Base-by-base conservation (phyloP, 2,329 filamentous ascomycete species). In the Xylaria sp. region DNA sequence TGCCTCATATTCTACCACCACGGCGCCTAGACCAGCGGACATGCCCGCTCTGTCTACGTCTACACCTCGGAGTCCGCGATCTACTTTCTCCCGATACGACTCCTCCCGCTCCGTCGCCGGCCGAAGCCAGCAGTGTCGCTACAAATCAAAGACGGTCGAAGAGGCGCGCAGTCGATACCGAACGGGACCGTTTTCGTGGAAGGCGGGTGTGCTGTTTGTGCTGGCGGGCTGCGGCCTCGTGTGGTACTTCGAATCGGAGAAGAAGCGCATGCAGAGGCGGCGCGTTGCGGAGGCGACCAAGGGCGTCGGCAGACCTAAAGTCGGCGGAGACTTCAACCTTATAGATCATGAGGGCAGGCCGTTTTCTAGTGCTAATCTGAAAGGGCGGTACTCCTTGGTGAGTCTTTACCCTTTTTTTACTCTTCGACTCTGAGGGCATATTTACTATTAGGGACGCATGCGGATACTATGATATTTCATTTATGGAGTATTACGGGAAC, bases 201-300 rank as follows among this genome's bases (percentile, higher is more conserved):
- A 94, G 82, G 92, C 95, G 39, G 95, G 94, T 20, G 75, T 94
- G 60, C 86, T 99, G 72, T 98, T 99, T 84, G 86, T 98, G 73
- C 79, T 87, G 56, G 92, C 94, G 2, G 94, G 93, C 75, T 90
- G 84, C 13, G 91, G 89, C 34, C 86, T 99, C 76, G 90, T 94
- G 70, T 89, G 93, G 82, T 99, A 98, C 81, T 98, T 99, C 82
- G 93, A 94, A 77, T 89, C 90, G 76, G 96, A 99, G 82, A 98
- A 98, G 85, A 89, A 89, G 76, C 91, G 96, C 77, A 91, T 99
- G 89, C 91, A 96, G 79, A 89, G 94, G 72, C 92, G 94, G 84
- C 88, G 94, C 66, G 89, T 98, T 74, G 94, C 94, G 8, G 94
- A 98, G 79, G 92, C 95, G 75, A 92, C 92, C 73, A 99, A 99